Conservation (phyloP, 2,329 filamentous ascomycete species). For the Arthroderma sp. region DNA sequence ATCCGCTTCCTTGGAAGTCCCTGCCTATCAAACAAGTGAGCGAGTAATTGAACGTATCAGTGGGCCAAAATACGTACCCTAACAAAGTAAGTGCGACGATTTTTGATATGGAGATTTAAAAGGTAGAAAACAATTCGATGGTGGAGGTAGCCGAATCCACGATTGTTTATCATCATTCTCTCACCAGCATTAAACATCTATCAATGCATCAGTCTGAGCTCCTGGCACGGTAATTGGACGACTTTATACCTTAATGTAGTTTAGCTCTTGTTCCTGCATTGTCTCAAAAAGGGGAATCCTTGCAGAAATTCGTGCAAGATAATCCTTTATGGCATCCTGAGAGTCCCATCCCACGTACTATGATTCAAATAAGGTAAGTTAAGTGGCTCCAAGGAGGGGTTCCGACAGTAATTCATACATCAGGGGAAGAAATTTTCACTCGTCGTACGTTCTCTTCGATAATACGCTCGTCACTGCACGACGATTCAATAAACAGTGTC, state of each 20-base stretch:
- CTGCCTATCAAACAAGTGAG: constrained; percentile 41
- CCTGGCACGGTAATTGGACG: not conserved
- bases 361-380: not conserved
- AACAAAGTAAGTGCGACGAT: constrained; percentile 83
- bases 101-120: constrained; percentile 94
- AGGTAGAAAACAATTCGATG: constrained; percentile 98
- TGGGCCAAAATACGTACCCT: constrained; percentile 37
- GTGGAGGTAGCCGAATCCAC: constrained; percentile 90
- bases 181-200: constrained; percentile 93
- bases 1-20: constrained; percentile 74
- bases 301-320: constrained; percentile 76
- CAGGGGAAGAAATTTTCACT: constrained; percentile 95
- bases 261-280: constrained; percentile 86
- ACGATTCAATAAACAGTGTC: constrained; percentile 94
- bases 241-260: constrained; percentile 65
- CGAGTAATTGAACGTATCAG: not conserved
- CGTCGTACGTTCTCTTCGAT: constrained; percentile 93
- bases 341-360: constrained; percentile 84
- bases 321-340: constrained; percentile 83
- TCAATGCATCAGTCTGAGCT: not conserved
- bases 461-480: constrained; percentile 83
- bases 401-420: constrained; percentile 46
- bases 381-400: not conserved
- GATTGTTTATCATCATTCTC: constrained; percentile 89
- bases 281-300: constrained; percentile 95